Conservation (phyloP, 768 basidiomycete species). For the Kwoniella europaea region DNA sequence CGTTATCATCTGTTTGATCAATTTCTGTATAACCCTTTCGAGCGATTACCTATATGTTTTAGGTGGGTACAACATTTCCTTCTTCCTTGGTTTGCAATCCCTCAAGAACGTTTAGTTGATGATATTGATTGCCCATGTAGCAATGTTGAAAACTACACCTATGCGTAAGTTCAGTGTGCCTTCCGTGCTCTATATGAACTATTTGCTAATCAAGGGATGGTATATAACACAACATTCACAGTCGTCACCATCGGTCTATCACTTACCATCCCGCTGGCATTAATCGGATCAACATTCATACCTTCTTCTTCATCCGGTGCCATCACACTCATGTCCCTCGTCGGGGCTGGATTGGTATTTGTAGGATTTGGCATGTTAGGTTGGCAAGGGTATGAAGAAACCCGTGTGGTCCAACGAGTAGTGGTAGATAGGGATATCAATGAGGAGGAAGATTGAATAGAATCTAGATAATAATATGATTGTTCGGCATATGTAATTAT, state of each 20-base stretch:
- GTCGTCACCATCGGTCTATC: slow-evolving; percentile 92
- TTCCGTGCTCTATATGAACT: no score
- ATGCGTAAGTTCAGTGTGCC: slow-evolving; percentile 39
- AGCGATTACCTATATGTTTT: slow-evolving; percentile 70
- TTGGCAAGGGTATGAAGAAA: slow-evolving; percentile 54
- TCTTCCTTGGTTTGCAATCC: no score
- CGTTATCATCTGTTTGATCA: slow-evolving; percentile 62
- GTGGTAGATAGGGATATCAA: slow-evolving; percentile 1
- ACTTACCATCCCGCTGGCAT: slow-evolving; percentile 89
- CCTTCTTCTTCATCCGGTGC: slow-evolving; percentile 59
- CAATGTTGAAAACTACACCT: slow-evolving; percentile 97
- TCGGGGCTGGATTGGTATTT: slow-evolving; percentile 78
- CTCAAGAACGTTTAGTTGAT: no score
- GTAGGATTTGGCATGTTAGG: slow-evolving; percentile 78
- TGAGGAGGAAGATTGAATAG: neutral
- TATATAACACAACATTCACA: neutral
- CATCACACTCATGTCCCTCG: slow-evolving; percentile 66
- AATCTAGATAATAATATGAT: neutral
- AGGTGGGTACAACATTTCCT: slow-evolving; percentile 10
- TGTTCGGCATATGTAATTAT: no score
- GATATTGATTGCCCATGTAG: slow-evolving; percentile 63
- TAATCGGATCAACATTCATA: slow-evolving; percentile 76
- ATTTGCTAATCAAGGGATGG: no score
- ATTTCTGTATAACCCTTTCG: slow-evolving; percentile 83
- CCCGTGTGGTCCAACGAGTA: slow-evolving; percentile 8